These are phyloP conservation scores for Phytophthora pistaciae DNA, from an alignment of 352 stramenopile genomes.

Conservation along the genomic window DNA sequence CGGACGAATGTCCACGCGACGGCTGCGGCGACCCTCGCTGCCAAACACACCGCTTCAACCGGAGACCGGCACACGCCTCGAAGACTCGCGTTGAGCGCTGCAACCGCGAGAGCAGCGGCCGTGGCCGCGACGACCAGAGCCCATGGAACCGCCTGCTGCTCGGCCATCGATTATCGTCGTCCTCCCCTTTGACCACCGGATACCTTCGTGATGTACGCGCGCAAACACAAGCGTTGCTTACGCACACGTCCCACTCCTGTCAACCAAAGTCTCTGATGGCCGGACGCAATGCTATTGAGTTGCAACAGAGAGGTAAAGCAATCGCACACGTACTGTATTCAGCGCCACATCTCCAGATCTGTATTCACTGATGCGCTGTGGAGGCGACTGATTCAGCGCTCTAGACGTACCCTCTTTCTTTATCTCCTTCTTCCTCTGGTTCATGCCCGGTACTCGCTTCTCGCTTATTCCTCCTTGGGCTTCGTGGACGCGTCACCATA, in stretches of 20 bases:
- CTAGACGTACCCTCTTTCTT: slow-evolving; percentile 9
- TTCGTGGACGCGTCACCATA: slow-evolving; percentile 85
- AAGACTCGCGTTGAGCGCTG: slow-evolving; percentile 10
- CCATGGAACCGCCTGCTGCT: slow-evolving; percentile 21
- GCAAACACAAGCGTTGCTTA: slow-evolving; percentile 6
- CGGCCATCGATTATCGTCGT: slow-evolving; percentile 6
- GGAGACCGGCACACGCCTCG: slow-evolving; percentile 34
- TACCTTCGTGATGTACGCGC: not conserved
- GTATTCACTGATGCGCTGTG: not conserved
- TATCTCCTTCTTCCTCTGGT: not conserved
- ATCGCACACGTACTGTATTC: not conserved
- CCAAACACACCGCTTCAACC: slow-evolving; percentile 27
- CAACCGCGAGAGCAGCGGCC: slow-evolving; percentile 7
- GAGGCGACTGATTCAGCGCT: not conserved
- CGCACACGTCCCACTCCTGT: slow-evolving; percentile 7
- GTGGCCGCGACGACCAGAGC: slow-evolving; percentile 3
- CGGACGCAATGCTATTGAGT: not conserved
- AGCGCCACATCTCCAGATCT: not conserved
- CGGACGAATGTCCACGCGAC: slow-evolving; percentile 13
- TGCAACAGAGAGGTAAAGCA: not conserved
- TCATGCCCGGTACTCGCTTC: slow-evolving; percentile 3
- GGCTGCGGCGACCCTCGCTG: slow-evolving; percentile 12
- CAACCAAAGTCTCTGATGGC: slow-evolving; percentile 8
- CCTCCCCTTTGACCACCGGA: not conserved
- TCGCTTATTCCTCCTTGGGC: slow-evolving; percentile 33